A percentile compares a stretch with the other conserved stretches of the same genome.
These are phyloP conservation scores for Wickerhamomyces pijperi DNA, from an alignment of 805 yeast species.

Conservation along the genomic window DNA sequence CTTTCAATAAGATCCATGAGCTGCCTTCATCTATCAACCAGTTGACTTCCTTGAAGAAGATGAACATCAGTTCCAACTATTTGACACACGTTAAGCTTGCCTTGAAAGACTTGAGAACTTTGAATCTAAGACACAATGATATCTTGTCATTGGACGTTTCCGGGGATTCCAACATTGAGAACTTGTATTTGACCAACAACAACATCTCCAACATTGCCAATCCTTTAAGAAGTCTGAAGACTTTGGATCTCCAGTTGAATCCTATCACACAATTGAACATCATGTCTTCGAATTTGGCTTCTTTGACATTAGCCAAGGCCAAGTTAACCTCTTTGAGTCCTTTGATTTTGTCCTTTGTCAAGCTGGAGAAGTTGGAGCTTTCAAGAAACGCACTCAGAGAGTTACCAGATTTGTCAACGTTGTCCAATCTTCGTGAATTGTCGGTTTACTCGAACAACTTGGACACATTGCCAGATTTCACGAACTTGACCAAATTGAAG, in stretches of 20 bases:
- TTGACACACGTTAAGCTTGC: conserved; percentile 29
- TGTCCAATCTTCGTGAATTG: conserved; percentile 50
- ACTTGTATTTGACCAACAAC: conserved; percentile 66
- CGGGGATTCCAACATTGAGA: conserved; percentile 45
- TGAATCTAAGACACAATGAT: conserved; percentile 71
- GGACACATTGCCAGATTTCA: conserved; percentile 58
- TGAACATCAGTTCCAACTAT: conserved; percentile 67
- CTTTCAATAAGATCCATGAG: conserved; percentile 59
- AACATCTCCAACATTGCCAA: conserved; percentile 61
- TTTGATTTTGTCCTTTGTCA: conserved; percentile 49
- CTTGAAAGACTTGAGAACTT: conserved; percentile 47
- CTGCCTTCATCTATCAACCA: conserved; percentile 55
- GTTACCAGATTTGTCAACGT: conserved; percentile 58
- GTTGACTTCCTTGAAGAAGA: conserved; percentile 49
- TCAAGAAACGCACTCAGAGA: conserved; percentile 76
- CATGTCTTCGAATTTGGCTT: conserved; percentile 48
- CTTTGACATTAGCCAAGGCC: conserved; percentile 71
- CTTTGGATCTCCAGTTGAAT: conserved; percentile 67
- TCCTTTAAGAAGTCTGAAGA: conserved; percentile 48
- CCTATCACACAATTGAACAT: conserved; percentile 66
- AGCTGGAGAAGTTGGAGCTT: conserved; percentile 60
- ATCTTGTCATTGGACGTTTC: conserved; percentile 30
- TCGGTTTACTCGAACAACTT: conserved; percentile 70
- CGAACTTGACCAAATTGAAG: conserved; percentile 46
- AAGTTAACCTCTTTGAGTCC: conserved; percentile 66